These are phyloP conservation scores for Arachnomyces sp. DNA, from an alignment of 2,329 filamentous ascomycete species.

Conservation along the genomic window DNA sequence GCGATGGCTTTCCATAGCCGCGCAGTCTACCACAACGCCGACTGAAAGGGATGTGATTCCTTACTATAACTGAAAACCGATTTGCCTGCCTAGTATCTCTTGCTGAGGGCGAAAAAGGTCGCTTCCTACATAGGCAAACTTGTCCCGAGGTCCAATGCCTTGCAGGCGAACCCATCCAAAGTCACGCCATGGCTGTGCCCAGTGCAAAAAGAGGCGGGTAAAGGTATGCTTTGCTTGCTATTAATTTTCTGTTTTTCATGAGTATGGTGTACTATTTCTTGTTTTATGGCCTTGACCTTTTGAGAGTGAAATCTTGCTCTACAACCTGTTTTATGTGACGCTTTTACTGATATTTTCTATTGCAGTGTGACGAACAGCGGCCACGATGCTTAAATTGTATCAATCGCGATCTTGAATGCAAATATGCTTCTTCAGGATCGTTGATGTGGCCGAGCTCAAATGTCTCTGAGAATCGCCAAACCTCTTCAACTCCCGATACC, in stretches of 20 bases:
- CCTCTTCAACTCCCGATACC: too few species aligned
- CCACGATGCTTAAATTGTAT: slow-evolving; percentile 34
- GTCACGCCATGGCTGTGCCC: slow-evolving; percentile 35
- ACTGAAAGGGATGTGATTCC: background rate
- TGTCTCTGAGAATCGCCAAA: too few species aligned
- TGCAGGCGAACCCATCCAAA: slow-evolving; percentile 36
- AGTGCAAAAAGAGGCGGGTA: slow-evolving; percentile 35
- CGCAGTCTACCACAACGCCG: too few species aligned
- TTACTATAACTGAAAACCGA: background rate
- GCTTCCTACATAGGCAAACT: too few species aligned
- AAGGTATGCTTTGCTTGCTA: slow-evolving; percentile 25
- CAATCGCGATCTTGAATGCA: slow-evolving; percentile 28
- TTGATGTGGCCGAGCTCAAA: slow-evolving; percentile 6
- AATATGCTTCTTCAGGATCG: slow-evolving; percentile 18
- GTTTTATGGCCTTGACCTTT: too few species aligned
- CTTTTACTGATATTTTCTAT: background rate
- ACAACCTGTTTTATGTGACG: slow-evolving; percentile 7
- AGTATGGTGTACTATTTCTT: too few species aligned
- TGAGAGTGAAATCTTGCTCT: background rate
- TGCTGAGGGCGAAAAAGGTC: too few species aligned
- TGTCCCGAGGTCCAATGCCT: slow-evolving; percentile 28
- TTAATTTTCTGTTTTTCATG: background rate
- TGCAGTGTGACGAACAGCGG: slow-evolving; percentile 33
- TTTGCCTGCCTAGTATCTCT: background rate
- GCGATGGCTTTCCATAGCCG: too few species aligned